A percentile compares a stretch with the other conserved stretches of the same genome.
Conservation (phyloP, 495 filamentous ascomycete genomes). For the Aspergillus kassunensis region DNA sequence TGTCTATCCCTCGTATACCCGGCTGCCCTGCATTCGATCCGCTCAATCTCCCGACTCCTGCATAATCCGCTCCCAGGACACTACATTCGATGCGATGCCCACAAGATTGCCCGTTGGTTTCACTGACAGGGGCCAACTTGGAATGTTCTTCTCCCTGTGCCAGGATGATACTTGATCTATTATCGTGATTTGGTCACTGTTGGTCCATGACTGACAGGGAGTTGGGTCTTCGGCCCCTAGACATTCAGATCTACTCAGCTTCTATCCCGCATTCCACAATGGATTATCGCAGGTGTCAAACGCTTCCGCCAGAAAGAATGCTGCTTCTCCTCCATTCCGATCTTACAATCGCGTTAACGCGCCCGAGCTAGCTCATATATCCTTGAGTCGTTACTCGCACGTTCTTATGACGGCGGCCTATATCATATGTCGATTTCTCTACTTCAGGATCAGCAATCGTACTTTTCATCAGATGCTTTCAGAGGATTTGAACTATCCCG, state of each 20-base stretch:
- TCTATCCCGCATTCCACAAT: slow-evolving; percentile 12
- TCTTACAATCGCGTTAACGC: slow-evolving; percentile 19
- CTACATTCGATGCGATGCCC: slow-evolving; percentile 5
- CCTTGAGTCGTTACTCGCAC: slow-evolving; percentile 2
- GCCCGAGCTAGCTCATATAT: slow-evolving; percentile 5
- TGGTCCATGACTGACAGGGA: background rate
- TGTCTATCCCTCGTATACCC: slow-evolving; percentile 17
- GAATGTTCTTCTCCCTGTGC: background rate
- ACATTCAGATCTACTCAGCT: background rate
- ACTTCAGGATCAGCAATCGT: no score
- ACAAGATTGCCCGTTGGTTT: background rate
- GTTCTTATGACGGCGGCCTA: background rate
- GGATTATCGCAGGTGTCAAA: background rate
- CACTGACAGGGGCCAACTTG: background rate
- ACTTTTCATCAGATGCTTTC: background rate
- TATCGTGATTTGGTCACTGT: no score
- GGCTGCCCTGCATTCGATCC: no score
- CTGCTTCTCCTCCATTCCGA: slow-evolving; percentile 18
- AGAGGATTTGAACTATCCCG: no score
- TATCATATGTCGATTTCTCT: background rate
- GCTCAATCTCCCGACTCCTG: background rate
- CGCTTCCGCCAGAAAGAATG: slow-evolving; percentile 7
- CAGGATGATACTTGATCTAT: no score
- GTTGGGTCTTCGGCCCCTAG: background rate
- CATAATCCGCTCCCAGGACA: background rate